Conservation (phyloP, 768 basidiomycete species). For the Lactarius indigo region DNA sequence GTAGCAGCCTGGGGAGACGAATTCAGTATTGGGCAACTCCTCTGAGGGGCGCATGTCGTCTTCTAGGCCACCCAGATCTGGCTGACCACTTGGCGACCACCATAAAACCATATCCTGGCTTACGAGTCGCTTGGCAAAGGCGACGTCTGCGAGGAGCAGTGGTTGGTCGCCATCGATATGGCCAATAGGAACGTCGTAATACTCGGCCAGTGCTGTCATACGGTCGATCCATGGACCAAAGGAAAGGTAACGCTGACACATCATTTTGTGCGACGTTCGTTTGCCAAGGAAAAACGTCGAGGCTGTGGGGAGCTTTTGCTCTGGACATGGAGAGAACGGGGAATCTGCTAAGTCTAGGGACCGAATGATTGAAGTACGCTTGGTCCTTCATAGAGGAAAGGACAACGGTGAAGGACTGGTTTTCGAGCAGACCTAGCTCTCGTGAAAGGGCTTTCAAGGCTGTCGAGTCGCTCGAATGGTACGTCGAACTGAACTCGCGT, state of each 20-base stretch:
- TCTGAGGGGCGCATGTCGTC: constrained; percentile 75
- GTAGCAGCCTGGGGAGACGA: constrained; percentile 81
- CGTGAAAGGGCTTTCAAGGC: constrained; percentile 86
- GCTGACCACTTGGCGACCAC: constrained; percentile 90
- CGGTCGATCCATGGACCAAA: constrained; percentile 79
- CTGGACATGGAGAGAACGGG: constrained; percentile 87
- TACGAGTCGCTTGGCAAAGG: constrained; percentile 81
- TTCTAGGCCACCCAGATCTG: constrained; percentile 92
- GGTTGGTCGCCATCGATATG: constrained; percentile 91
- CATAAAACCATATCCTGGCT: constrained; percentile 91
- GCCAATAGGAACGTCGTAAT: constrained; percentile 90
- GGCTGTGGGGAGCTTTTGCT: constrained; percentile 65
- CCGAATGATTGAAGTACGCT: constrained; percentile 70
- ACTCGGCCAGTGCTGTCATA: constrained; percentile 74
- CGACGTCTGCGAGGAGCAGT: constrained; percentile 83
- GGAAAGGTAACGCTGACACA: constrained; percentile 78
- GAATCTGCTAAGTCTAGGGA: constrained; percentile 75
- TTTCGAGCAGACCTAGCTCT: constrained; percentile 74
- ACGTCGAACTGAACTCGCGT: constrained; percentile 61
- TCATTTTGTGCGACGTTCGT: constrained; percentile 72
- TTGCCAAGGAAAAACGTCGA: constrained; percentile 90
- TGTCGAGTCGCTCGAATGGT: constrained; percentile 72
- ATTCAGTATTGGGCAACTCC: constrained; percentile 81
- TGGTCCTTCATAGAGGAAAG: constrained; percentile 85
- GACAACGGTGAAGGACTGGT: constrained; percentile 69